phyloP scores from a whole-genome alignment of 2,329 filamentous ascomycete genomes.

The Stagonosporopsis vannaccii region DNA sequence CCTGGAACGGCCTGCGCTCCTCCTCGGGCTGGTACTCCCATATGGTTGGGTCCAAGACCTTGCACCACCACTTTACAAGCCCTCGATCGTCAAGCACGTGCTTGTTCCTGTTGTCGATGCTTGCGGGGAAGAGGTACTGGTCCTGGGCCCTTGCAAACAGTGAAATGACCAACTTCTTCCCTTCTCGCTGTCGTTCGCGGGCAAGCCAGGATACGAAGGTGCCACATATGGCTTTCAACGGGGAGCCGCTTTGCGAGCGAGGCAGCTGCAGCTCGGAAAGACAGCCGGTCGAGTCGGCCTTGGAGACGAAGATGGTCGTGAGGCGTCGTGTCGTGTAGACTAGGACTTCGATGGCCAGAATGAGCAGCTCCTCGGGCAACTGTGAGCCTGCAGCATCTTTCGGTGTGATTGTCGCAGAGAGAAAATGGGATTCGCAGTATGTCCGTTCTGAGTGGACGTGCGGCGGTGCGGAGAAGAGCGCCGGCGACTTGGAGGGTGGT shows the following conservation, averaged over 20 bases:
- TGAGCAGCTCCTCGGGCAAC: constrained; percentile 63
- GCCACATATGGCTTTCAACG: constrained; percentile 75
- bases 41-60: constrained; percentile 79
- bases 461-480: constrained; percentile 82
- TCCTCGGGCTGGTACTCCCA: constrained; percentile 57
- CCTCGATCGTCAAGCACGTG: constrained; percentile 92
- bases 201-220: constrained; percentile 81
- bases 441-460: constrained; percentile 76
- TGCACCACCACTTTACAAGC: constrained; percentile 95
- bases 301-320: constrained; percentile 92
- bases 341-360: constrained; percentile 85
- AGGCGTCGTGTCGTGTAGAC: constrained; percentile 81
- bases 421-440: constrained; percentile 85
- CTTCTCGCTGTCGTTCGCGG: constrained; percentile 67
- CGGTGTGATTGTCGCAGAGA: constrained; percentile 62
- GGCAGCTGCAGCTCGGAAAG: constrained; percentile 70
- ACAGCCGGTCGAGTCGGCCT: constrained; percentile 95
- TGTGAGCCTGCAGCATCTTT: constrained; percentile 34
- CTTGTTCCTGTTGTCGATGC: constrained; percentile 82
- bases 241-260: constrained; percentile 63
- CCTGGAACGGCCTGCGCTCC: constrained; percentile 40
- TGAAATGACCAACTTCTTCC: constrained; percentile 77
- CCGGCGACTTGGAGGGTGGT: constrained; percentile 73
- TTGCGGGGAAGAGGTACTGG: constrained; percentile 94
- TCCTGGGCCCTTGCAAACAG: constrained; percentile 91